Percentiles rank a stretch among this genome's conserved stretches.
These are phyloP conservation scores for Nigrograna mackinnonii DNA, from an alignment of 2,329 filamentous ascomycete genomes.

Conservation along the genomic window DNA sequence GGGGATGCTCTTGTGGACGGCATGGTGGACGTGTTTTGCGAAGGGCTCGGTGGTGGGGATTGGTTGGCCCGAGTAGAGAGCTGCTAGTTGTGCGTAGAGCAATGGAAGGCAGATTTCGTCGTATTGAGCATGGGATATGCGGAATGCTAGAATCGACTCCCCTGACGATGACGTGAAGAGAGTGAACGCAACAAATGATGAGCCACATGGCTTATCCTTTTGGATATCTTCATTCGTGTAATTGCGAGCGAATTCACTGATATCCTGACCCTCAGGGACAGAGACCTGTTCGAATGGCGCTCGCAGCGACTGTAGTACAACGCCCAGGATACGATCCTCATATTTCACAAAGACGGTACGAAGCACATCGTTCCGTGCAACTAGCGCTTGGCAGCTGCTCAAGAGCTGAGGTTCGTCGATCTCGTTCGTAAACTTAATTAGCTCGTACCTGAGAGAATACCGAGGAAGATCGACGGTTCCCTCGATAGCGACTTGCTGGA, in stretches of 20 bases:
- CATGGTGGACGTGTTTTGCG: slow-evolving; percentile 49
- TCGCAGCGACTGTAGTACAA: slow-evolving; percentile 60
- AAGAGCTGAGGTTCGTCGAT: slow-evolving; percentile 56
- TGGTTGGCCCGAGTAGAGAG: slow-evolving; percentile 50
- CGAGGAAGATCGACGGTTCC: slow-evolving; percentile 62
- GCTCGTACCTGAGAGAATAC: slow-evolving; percentile 66
- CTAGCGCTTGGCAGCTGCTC: slow-evolving; percentile 57
- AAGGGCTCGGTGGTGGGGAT: slow-evolving; percentile 44
- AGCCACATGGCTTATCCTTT: slow-evolving; percentile 60
- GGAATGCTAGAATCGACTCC: slow-evolving; percentile 57
- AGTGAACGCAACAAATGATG: slow-evolving; percentile 42
- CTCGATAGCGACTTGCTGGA: slow-evolving; percentile 63
- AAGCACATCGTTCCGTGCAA: slow-evolving; percentile 65
- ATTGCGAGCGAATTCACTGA: slow-evolving; percentile 57
- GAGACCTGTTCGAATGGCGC: slow-evolving; percentile 49
- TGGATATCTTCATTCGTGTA: slow-evolving; percentile 61
- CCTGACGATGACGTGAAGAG: slow-evolving; percentile 63
- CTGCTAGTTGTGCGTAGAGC: slow-evolving; percentile 64
- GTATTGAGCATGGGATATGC: slow-evolving; percentile 71
- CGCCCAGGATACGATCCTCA: slow-evolving; percentile 56
- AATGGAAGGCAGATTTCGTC: slow-evolving; percentile 68
- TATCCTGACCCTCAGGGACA: slow-evolving; percentile 48
- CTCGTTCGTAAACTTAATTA: slow-evolving; percentile 62
- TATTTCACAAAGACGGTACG: slow-evolving; percentile 65
- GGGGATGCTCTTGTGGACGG: slow-evolving; percentile 43